Percentiles rank a stretch among this genome's conserved stretches.
These are phyloP conservation scores for Nymphaea thermarum DNA, from an alignment of 164 flowering plant species.

Conservation along the genomic window DNA sequence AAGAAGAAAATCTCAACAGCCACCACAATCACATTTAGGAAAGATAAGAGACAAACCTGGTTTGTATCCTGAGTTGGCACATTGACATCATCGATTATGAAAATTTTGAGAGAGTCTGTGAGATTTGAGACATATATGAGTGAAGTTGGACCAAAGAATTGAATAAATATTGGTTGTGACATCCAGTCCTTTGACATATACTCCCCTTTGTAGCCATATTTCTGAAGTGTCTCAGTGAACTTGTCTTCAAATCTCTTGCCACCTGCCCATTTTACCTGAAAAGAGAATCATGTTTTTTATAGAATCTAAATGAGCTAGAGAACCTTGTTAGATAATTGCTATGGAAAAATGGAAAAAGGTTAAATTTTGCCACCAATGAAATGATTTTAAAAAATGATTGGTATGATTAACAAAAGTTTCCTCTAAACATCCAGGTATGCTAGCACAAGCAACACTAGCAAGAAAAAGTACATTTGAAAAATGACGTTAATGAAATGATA, in stretches of 20 bases:
- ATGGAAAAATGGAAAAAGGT: too few relatives aligned
- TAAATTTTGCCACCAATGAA: too few relatives aligned
- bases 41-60: constrained; percentile 30
- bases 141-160: constrained; percentile 94
- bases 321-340: too few relatives aligned
- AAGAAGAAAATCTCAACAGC: too few relatives aligned
- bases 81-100: constrained; percentile 68
- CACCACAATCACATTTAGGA: background rate
- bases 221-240: constrained; percentile 69
- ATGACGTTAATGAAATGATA: too few relatives aligned
- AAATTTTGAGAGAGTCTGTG: constrained; percentile 81
- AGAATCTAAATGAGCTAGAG: background rate
- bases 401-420: too few relatives aligned
- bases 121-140: constrained; percentile 58
- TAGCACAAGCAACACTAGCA: too few relatives aligned
- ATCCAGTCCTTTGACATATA: constrained; percentile 89
- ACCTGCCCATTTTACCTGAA: constrained; percentile 84
- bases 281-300: background rate
- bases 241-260: constrained; percentile 86
- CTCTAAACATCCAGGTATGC: too few relatives aligned
- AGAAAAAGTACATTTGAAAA: too few relatives aligned
- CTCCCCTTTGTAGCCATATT: constrained; percentile 82
- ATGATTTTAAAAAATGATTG: too few relatives aligned
- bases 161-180: constrained; percentile 79
- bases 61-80: constrained; percentile 17